Base-by-base conservation (phyloP, 2,329 filamentous ascomycete species). In the Sphaerulina vaccinii region DNA sequence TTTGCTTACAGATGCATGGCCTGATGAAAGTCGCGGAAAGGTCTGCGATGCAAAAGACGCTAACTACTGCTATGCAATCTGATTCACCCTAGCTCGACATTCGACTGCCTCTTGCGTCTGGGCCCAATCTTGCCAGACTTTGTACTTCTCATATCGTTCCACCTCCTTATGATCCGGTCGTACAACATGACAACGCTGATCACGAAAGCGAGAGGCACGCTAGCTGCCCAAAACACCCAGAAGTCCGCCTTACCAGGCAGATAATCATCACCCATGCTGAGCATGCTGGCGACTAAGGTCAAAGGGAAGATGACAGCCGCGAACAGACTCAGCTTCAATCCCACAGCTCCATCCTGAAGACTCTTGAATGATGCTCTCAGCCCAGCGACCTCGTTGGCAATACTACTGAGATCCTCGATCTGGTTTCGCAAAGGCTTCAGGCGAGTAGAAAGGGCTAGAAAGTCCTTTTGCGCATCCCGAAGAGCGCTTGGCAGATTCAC, bases 171-270 rank as follows among this genome's bases (percentile, higher is more conserved):
- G 18, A 47, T 37, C 3, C 44, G 32, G 15, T 47, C 44, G 33
- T 16, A 37, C 32, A 56, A 11, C 33, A 58, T 33, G 3, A 37
- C 38, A 8, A 33, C 40, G 9, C 45, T 44, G 32, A 58, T 44
- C 9, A 56, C 21, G 10, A 52, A 23, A 15, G 51, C 54, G 9
- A 59, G 49, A 3, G 61, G 61, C 10, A 59, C 37, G 8, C 48
- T 49, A n/a, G 55, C 57, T 15, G 55, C 61, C 61, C 60, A 63
- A 19, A 61, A 59, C 4, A 60, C 55, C 60, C 60, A 63, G n/a
- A 62, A 62, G 9, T 54, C 33, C 19, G 23, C 10, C 2, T 50
- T 39, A 2, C 61, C 61, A 7, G 60, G 61, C 6, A 43, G 40
- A 35, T 55, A 62, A 3, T 40, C 40, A 18, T 60, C 56, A 11